A percentile compares a stretch with the other conserved stretches of the same genome.
These are phyloP conservation scores for Plasmodium inui DNA, from an alignment of 169 alveolate species.

Conservation along the genomic window DNA sequence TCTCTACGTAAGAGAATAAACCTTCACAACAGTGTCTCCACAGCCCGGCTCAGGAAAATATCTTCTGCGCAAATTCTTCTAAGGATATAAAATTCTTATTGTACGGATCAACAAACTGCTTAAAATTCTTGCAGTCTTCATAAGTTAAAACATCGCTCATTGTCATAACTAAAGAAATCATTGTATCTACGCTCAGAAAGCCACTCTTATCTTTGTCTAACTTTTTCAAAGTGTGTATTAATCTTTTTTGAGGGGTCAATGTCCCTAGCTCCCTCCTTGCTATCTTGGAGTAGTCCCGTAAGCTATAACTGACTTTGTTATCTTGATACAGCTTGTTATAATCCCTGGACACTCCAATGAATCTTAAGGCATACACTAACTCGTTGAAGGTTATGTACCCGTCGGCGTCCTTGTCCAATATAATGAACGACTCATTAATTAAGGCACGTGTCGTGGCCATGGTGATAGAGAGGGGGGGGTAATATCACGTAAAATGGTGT, in stretches of 20 bases:
- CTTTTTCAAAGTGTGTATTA: conserved; percentile 19
- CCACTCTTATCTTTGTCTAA: conserved; percentile 53
- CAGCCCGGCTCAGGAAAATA: conserved; percentile 14
- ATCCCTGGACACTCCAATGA: conserved; percentile 33
- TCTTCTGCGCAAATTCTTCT: conserved; percentile 30
- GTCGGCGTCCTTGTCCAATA: conserved; percentile 29
- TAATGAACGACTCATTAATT: conserved; percentile 52
- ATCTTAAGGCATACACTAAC: conserved; percentile 54
- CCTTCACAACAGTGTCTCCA: neutral
- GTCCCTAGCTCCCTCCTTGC: conserved; percentile 58
- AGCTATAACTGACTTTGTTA: neutral
- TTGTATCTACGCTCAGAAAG: conserved; percentile 2
- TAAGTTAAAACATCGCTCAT: conserved; percentile 46
- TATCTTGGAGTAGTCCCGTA: conserved; percentile 42
- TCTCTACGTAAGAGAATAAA: neutral
- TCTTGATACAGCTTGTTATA: neutral
- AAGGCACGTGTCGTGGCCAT: conserved; percentile 21
- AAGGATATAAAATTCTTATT: conserved; percentile 16
- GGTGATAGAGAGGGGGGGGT: neutral
- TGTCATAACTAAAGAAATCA: conserved; percentile 34
- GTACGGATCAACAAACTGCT: conserved; percentile 55
- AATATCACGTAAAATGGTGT: neutral
- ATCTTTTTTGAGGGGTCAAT: conserved; percentile 36
- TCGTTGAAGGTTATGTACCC: conserved; percentile 23
- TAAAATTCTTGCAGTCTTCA: conserved; percentile 38